A percentile compares a stretch with the other conserved stretches of the same genome.
These are phyloP conservation scores for Erysimum cheiri DNA, from an alignment of 441 rosid genomes.

Conservation along the genomic window DNA sequence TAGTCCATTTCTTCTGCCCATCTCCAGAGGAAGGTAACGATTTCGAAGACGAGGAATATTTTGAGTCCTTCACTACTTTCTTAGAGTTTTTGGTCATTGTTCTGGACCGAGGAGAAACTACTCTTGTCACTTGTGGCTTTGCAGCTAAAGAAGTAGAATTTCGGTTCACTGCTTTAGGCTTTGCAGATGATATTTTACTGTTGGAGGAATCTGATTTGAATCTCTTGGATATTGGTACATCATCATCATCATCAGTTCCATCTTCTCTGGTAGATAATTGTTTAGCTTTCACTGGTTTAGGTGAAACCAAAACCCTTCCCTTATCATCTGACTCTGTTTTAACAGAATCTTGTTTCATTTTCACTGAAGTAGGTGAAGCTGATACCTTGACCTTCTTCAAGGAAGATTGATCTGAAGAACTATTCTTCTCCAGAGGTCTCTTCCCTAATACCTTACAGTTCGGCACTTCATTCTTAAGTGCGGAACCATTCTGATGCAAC, in stretches of 20 bases:
- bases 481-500: constrained; percentile 73
- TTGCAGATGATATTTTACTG: constrained; percentile 55
- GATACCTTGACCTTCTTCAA: constrained; percentile 71
- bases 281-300: constrained; percentile 31
- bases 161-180: constrained; percentile 40
- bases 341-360: constrained; percentile 56
- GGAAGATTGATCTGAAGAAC: constrained; percentile 53
- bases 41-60: constrained; percentile 72
- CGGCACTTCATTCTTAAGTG: constrained; percentile 50
- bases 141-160: constrained; percentile 39
- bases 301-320: constrained; percentile 34
- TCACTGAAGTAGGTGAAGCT: constrained; percentile 49
- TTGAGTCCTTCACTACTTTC: constrained; percentile 62
- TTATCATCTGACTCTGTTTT: constrained; percentile 50
- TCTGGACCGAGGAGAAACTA: constrained; percentile 59
- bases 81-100: constrained; percentile 56
- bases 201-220: constrained; percentile 58
- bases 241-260: constrained; percentile 70
- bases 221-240: constrained; percentile 75
- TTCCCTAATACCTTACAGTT: constrained; percentile 53
- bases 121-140: constrained; percentile 56
- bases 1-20: constrained; percentile 98
- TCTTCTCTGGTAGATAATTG: constrained; percentile 37
- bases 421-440: constrained; percentile 71
- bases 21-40: constrained; percentile 77